Percentiles rank a stretch among this genome's conserved stretches.
These are phyloP conservation scores for Sphaerosporella brunnea DNA, from an alignment of 495 filamentous ascomycete genomes.

Conservation along the genomic window DNA sequence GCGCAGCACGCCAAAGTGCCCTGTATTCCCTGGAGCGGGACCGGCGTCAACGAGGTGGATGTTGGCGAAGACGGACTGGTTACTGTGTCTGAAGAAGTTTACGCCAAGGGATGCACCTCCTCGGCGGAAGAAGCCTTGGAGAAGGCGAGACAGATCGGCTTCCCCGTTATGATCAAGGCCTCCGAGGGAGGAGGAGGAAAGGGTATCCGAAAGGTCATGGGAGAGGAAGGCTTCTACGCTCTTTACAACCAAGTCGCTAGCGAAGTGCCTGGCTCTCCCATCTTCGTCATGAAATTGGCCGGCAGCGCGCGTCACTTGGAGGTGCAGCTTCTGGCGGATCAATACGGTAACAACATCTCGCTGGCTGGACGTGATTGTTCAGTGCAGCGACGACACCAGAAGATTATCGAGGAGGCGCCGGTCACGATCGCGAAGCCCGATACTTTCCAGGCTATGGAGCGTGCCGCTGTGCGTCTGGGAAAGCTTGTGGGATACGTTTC, in stretches of 20 bases:
- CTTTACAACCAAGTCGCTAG: constrained; percentile 89
- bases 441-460: constrained; percentile 93
- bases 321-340: constrained; percentile 89
- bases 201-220: constrained; percentile 91
- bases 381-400: constrained; percentile 95
- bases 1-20: constrained; percentile 93
- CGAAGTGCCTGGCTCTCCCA: constrained; percentile 97
- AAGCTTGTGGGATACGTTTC: constrained; percentile 94
- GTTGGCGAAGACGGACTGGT: constrained; percentile 75
- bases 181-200: constrained; percentile 99
- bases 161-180: constrained; percentile 98
- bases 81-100: constrained; percentile 71
- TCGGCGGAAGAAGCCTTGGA: constrained; percentile 74
- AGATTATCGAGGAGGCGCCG: constrained; percentile 98
- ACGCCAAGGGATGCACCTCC: constrained; percentile 77
- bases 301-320: constrained; percentile 93
- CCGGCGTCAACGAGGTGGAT: constrained; percentile 64
- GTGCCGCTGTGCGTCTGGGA: constrained; percentile 84
- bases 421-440: constrained; percentile 78
- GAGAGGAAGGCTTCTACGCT: constrained; percentile 61
- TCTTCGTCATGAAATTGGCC: constrained; percentile 99
- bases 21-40: constrained; percentile 97
- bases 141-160: constrained; percentile 79
- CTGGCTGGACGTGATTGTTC: constrained; percentile 98
- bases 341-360: constrained; percentile 99